Evolutionary conservation across 345 rosid genomes (phyloP).

Genomic region (Citrus mangshanensis): DNA sequence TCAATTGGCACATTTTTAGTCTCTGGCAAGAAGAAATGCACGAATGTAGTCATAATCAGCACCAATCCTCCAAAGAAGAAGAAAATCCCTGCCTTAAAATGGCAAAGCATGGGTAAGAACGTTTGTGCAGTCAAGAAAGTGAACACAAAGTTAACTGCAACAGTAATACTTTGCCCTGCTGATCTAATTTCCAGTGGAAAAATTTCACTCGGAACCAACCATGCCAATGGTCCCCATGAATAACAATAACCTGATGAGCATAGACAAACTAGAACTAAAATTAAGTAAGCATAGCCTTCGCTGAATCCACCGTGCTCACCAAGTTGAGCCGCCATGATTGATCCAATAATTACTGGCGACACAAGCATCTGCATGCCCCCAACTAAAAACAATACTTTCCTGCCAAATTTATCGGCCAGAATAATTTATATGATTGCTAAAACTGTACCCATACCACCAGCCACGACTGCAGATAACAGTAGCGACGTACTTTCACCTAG

Average conservation of each 20-base stretch:
- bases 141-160: no score
- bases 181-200: constrained; percentile 21
- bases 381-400: constrained; percentile 39
- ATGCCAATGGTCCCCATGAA: constrained; percentile 20
- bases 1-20: neutral
- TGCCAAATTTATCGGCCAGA: constrained; percentile 53
- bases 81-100: constrained; percentile 49
- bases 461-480: constrained; percentile 44
- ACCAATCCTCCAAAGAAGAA: constrained; percentile 43
- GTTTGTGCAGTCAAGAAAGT: constrained; percentile 41
- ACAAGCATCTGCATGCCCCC: constrained; percentile 31
- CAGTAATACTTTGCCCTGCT: constrained; percentile 37
- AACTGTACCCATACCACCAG: constrained; percentile 40
- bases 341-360: neutral
- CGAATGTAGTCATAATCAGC: constrained; percentile 37
- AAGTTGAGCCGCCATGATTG: neutral
- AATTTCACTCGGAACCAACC: no score
- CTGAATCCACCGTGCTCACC: neutral
- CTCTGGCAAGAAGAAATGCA: constrained; percentile 39
- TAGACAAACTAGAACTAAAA: constrained; percentile 22
- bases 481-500: constrained; percentile 50
- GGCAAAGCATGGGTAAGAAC: constrained; percentile 55
- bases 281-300: neutral
- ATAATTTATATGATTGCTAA: constrained; percentile 49
- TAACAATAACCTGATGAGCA: constrained; percentile 52